Conservation (phyloP, 306 rosid genomes). For the Corylus avellana region DNA sequence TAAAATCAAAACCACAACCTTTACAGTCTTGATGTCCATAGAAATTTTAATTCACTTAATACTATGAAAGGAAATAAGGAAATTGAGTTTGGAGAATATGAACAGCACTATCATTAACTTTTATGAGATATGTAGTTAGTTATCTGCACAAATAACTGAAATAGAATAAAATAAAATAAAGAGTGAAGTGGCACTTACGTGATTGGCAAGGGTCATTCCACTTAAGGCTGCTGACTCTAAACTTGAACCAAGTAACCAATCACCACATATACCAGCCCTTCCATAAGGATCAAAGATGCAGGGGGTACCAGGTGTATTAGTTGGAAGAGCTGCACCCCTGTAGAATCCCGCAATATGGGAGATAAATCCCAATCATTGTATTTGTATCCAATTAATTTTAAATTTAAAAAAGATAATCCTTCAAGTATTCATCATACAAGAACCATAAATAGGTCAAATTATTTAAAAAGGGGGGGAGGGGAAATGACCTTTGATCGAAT, state of each 20-base stretch:
- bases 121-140: neutral
- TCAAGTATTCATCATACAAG: neutral
- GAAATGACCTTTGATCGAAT: too few relatives aligned
- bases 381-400: conserved; percentile 3
- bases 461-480: too few relatives aligned
- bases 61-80: neutral
- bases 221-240: conserved; percentile 87
- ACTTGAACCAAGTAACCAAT: conserved; percentile 93
- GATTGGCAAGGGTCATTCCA: conserved; percentile 82
- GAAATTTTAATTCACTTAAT: neutral
- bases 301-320: conserved; percentile 75
- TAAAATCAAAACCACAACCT: neutral
- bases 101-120: neutral
- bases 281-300: conserved; percentile 89
- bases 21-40: neutral
- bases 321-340: conserved; percentile 99
- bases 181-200: conserved; percentile 44
- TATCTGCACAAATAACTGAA: neutral
- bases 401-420: neutral
- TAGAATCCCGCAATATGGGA: conserved; percentile 17
- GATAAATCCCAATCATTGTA: neutral
- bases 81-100: neutral
- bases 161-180: neutral
- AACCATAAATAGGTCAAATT: neutral
- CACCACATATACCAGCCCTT: conserved; percentile 93